Percentiles rank a stretch among this genome's conserved stretches.
Conservation (phyloP, 2,329 filamentous ascomycete genomes). For the Epichloe sibirici region DNA sequence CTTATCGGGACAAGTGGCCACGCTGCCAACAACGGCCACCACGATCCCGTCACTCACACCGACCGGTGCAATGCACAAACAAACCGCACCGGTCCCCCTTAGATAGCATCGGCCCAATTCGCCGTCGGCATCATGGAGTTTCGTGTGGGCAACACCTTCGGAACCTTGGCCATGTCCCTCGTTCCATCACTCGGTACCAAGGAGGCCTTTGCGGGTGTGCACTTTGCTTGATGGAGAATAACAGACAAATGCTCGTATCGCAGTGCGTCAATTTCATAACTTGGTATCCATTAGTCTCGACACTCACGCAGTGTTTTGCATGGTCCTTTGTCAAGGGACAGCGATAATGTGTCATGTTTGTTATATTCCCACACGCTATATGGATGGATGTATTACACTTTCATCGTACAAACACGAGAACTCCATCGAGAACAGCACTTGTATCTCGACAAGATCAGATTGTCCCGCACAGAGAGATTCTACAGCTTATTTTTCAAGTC, state of each 20-base stretch:
- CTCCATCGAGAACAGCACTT: neutral
- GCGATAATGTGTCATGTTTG: neutral
- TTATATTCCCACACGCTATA: neutral
- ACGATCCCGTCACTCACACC: conserved; percentile 17
- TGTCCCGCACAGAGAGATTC: neutral
- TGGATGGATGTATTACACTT: neutral
- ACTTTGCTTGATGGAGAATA: too few relatives aligned
- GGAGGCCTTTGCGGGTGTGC: conserved; percentile 26
- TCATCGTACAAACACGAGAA: neutral
- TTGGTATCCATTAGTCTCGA: too few relatives aligned
- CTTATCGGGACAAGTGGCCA: neutral
- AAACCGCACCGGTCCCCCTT: conserved; percentile 37
- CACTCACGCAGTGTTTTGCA: too few relatives aligned
- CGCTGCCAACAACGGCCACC: neutral
- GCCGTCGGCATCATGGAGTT: conserved; percentile 49
- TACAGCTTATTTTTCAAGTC: conserved; percentile 14
- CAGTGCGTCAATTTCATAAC: too few relatives aligned
- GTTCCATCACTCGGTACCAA: conserved; percentile 39
- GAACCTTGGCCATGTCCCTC: conserved; percentile 46
- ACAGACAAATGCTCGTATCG: too few relatives aligned
- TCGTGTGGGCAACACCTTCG: conserved; percentile 47
- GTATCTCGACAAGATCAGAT: neutral
- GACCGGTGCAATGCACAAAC: too few relatives aligned
- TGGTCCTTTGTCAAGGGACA: neutral
- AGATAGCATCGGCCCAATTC: neutral